Conservation (phyloP, 257 asterid species). For the Primulina eburnea region DNA sequence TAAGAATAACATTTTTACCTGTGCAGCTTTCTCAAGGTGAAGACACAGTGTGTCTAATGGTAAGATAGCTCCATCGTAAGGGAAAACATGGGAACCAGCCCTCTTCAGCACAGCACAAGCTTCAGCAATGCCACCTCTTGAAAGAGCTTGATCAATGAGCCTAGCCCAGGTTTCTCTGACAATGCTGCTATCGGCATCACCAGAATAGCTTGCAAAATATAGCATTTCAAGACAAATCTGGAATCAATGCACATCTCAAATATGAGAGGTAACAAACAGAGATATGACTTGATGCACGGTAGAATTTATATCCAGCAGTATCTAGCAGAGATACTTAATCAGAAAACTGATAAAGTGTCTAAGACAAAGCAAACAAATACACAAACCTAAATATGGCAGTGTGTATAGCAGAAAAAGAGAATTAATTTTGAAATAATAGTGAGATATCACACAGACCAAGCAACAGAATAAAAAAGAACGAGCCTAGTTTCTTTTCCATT, state of each 20-base stretch:
- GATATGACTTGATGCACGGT: no score
- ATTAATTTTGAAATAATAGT: no score
- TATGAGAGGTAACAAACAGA: no score
- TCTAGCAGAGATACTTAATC: no score
- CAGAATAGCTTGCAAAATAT: conserved; percentile 91
- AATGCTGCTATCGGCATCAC: conserved; percentile 92
- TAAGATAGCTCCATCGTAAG: conserved; percentile 83
- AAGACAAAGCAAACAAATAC: no score
- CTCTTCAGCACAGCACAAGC: conserved; percentile 88
- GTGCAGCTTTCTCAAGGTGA: conserved; percentile 92
- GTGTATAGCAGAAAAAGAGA: no score
- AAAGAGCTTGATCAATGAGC: conserved; percentile 87
- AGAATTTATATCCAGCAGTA: no score
- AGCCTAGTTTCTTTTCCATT: no score
- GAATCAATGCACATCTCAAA: conserved; percentile 14
- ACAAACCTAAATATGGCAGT: no score
- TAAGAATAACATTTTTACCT: conserved; percentile 31
- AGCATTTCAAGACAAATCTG: conserved; percentile 94
- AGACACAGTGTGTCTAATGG: conserved; percentile 86
- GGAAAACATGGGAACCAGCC: conserved; percentile 74
- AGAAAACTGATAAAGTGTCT: no score
- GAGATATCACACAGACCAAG: no score
- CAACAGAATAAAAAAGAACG: no score
- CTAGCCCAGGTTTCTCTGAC: conserved; percentile 94
- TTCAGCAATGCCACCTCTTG: conserved; percentile 91